A percentile compares a stretch with the other conserved stretches of the same genome.
phyloP scores from a whole-genome alignment of 768 basidiomycete species.

The Leccinum uliginosum region DNA sequence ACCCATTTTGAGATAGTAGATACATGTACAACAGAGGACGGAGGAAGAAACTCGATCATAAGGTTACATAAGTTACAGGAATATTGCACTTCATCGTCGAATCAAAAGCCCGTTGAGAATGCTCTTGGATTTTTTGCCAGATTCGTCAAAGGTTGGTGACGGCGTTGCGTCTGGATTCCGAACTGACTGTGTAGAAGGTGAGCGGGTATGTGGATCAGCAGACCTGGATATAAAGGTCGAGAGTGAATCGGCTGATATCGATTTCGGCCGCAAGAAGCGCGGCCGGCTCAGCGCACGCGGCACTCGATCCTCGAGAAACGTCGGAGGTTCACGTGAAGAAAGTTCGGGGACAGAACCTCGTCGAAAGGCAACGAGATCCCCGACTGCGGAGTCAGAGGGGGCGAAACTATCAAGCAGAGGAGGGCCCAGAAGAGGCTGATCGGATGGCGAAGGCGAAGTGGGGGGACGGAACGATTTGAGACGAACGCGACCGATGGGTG shows the following conservation, averaged over 20 bases:
- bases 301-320: conserved; percentile 16
- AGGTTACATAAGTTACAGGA: background rate
- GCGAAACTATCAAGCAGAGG: conserved; percentile 1
- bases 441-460: conserved; percentile 42
- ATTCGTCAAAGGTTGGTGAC: conserved; percentile 14
- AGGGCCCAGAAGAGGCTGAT: conserved; percentile 7
- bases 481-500: conserved; percentile 9
- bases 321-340: conserved; percentile 5
- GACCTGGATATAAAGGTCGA: conserved; percentile 28
- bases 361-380: conserved; percentile 16
- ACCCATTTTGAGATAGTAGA: conserved; percentile 4
- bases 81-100: conserved; percentile 30
- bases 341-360: conserved; percentile 27
- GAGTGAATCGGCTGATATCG: conserved; percentile 54
- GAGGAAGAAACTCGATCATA: background rate
- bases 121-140: conserved; percentile 32
- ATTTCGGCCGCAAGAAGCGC: conserved; percentile 41
- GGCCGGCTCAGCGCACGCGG: conserved; percentile 17
- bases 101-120: conserved; percentile 39
- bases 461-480: conserved; percentile 40
- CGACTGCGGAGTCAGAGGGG: conserved; percentile 3
- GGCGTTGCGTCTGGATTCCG: conserved; percentile 6
- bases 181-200: conserved; percentile 5
- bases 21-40: background rate
- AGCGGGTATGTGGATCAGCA: conserved; percentile 5